phyloP scores from a whole-genome alignment of 768 basidiomycete genomes.

The Leccinellum rugosiceps region DNA sequence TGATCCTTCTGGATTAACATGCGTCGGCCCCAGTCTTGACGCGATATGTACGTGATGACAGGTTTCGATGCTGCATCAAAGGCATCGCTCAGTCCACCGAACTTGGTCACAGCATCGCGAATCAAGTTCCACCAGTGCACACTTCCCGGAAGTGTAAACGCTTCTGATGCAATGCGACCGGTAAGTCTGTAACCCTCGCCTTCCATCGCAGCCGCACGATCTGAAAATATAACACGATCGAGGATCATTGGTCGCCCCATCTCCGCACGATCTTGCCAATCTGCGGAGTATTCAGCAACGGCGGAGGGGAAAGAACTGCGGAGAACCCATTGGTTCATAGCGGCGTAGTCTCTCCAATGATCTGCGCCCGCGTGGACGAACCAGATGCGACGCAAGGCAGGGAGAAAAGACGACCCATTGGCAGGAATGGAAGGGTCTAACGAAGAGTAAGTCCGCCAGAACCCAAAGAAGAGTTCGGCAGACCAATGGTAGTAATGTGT shows the following conservation, averaged over 20 bases:
- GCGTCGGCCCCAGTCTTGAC: constrained; percentile 85
- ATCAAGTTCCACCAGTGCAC: constrained; percentile 83
- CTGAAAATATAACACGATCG: constrained; percentile 84
- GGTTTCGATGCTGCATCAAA: constrained; percentile 52
- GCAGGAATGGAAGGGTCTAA: constrained; percentile 67
- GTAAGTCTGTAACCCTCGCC: constrained; percentile 64
- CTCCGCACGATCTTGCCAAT: constrained; percentile 78
- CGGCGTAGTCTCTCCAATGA: constrained; percentile 89
- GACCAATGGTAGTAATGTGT: constrained; percentile 95
- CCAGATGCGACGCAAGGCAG: constrained; percentile 68
- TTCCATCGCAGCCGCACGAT: constrained; percentile 81
- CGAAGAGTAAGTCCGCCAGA: constrained; percentile 88
- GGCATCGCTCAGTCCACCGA: constrained; percentile 54
- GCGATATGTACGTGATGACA: constrained; percentile 90
- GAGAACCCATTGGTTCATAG: constrained; percentile 87
- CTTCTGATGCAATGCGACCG: constrained; percentile 71
- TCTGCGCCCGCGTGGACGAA: constrained; percentile 71
- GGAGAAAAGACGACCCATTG: constrained; percentile 67
- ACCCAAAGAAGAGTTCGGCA: constrained; percentile 87
- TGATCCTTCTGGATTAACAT: constrained; percentile 78
- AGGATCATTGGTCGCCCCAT: constrained; percentile 72
- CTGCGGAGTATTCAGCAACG: constrained; percentile 75
- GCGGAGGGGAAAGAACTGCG: constrained; percentile 78
- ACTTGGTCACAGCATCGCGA: constrained; percentile 67
- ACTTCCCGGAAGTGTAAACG: constrained; percentile 73